Evolutionary conservation across 2,329 filamentous ascomycete genomes (phyloP), one percentile per base, ranked within the genome.

Genomic region (Apiospora koreana): DNA sequence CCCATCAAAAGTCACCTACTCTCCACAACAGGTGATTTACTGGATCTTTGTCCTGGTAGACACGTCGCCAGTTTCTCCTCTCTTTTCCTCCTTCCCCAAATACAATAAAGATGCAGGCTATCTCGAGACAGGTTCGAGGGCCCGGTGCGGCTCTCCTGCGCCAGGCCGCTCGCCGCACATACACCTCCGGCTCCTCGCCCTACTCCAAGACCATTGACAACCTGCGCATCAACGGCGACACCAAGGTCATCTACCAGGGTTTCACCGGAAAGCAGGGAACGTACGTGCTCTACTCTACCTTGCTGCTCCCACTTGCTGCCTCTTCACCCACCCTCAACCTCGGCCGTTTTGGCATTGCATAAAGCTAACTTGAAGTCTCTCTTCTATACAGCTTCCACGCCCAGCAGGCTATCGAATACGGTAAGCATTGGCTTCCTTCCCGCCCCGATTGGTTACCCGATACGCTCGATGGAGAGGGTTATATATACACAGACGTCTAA

Each of bases 221-320:
- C 88, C 90, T 98, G 79, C 93, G 94, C 85, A 95, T 98, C 87
- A 97, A 94, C 84, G 81, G 87, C 82, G 92, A 98, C 76, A 99
- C 96, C 78, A 97, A 96, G 87, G 94, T 99, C 76, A 87, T 98
- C 79, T 98, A 90, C 87, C 96, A 99, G 86, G 96, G 96, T 76
- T 98, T 98, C 84, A 98, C 95, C 70, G 95, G 95, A 82, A 96
- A 94, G 88, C 94, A 97, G 89, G 94, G 94, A 92, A 95, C 93
- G 92, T 94, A 83, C 85, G 92, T 91, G 69, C 62, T 64, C 43
- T 58, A 42, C 21, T 46, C 38, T 14, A 28, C 18, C 25, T 35
- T 16, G 21, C 31, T 28, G 28, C 45, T n/a, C 28, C 70, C 38
- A 10, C 41, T n/a, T n/a, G n/a, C n/a, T n/a, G n/a, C 8, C 10